Evolutionary conservation across 805 yeast species (phyloP), one percentile per base, ranked within the genome.

Genomic region (Pichia paraexigua): DNA sequence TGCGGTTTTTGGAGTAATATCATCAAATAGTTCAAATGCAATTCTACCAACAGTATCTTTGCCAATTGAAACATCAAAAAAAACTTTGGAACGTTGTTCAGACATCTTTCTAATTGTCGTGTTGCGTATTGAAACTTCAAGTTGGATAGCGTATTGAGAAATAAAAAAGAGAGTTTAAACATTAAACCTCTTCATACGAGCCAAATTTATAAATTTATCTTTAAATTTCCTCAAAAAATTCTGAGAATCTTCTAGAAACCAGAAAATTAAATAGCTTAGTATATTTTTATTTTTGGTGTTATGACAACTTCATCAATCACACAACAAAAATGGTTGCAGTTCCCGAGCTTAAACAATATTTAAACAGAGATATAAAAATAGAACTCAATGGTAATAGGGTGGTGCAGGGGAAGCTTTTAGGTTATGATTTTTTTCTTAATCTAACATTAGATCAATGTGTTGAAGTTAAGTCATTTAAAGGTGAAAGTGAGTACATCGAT

Each of bases 1-100:
- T 12, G 92, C 85, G 1, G 97, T 89, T 65, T 82, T 85, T 48
- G 97, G 97, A 13, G 85, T 95, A 30, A 85, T 55, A 37, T 61
- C 64, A 51, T 60, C 57, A 56, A 72, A 77, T 45, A 92, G 73
- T 64, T 88, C 90, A 64, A 92, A 82, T 13, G 83, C 85, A 43
- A 87, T 76, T 61, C 95, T 80, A 37, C 97, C 97, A 52, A 77
- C 75, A 5, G 79, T 71, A 51, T 71, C 75, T 24, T 79, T 86
- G 48, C 85, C 92, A 57, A 88, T 81, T 9, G 91, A 69, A 58
- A 92, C 75, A 62, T 92, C 97, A 58, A 92, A 83, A 64, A 68
- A 90, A 17, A 85, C 86, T 67, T 79, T 84, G 49, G 84, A 68
- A 53, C 75, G 62, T 27, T 37, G 3, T 22, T 22, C 47, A 32